Conservation (phyloP, 495 filamentous ascomycete genomes). For the Hypoxylon subgilvum region DNA sequence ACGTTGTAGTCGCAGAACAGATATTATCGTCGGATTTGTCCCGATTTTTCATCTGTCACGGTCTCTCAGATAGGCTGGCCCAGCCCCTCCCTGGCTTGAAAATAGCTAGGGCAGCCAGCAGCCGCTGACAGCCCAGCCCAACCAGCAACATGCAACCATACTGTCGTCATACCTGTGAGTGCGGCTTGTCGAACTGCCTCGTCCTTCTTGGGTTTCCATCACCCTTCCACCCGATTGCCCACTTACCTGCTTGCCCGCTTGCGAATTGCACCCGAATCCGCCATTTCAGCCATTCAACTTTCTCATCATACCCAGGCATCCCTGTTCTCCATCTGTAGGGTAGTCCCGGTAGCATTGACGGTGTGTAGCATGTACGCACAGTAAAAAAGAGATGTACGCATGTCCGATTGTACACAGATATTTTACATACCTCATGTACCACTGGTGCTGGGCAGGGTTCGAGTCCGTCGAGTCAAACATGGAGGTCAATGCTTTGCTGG, state of each 20-base stretch:
- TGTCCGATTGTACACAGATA: too few relatives aligned
- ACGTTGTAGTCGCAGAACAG: not conserved
- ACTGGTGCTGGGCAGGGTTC: too few relatives aligned
- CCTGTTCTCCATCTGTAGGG: constrained; percentile 16
- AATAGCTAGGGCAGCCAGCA: too few relatives aligned
- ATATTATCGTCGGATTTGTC: constrained; percentile 28
- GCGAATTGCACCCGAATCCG: constrained; percentile 20
- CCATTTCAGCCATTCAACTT: constrained; percentile 24
- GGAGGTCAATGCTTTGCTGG: too few relatives aligned
- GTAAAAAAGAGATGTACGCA: constrained; percentile 6
- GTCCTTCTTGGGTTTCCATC: constrained; percentile 27
- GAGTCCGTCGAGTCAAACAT: constrained; percentile 14
- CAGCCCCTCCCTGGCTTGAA: too few relatives aligned
- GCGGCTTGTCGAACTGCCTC: constrained; percentile 26
- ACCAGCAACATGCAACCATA: constrained; percentile 32
- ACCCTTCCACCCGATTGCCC: constrained; percentile 26
- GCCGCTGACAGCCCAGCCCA: constrained; percentile 25
- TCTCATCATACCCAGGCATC: constrained; percentile 9
- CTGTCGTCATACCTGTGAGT: constrained; percentile 35
- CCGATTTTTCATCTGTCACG: constrained; percentile 24
- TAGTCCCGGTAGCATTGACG: constrained; percentile 21
- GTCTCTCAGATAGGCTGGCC: too few relatives aligned
- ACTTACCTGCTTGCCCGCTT: constrained; percentile 8
- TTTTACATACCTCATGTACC: too few relatives aligned
- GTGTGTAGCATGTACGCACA: constrained; percentile 1